Percentiles rank a stretch among this genome's conserved stretches.
phyloP scores from a whole-genome alignment of 2,329 filamentous ascomycete genomes.

The Apiospora saccharicola region DNA sequence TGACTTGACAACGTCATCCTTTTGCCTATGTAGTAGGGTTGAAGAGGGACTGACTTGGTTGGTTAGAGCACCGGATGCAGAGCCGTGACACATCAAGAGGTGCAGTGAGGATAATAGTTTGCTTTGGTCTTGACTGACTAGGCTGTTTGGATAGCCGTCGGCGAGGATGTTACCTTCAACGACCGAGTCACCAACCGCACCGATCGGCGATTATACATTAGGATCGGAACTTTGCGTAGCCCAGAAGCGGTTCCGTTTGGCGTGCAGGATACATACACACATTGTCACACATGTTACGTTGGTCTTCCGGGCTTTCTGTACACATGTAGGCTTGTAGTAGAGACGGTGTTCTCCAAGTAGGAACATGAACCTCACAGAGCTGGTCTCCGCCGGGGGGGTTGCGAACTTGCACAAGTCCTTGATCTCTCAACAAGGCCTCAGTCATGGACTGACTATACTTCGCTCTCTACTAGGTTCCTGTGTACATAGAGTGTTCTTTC shows the following conservation, averaged over 20 bases:
- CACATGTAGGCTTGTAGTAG: neutral
- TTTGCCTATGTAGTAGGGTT: neutral
- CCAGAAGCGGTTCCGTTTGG: neutral
- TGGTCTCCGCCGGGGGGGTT: neutral
- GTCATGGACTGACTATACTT: neutral
- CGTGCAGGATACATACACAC: neutral
- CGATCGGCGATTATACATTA: too few relatives aligned
- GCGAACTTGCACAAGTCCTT: neutral
- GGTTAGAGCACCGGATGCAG: too few relatives aligned
- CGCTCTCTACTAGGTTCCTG: neutral
- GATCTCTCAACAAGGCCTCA: neutral
- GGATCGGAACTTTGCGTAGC: too few relatives aligned
- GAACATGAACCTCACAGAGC: too few relatives aligned
- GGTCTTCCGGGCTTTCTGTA: neutral
- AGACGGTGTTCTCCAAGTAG: neutral
- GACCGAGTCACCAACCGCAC: too few relatives aligned
- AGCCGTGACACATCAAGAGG: too few relatives aligned
- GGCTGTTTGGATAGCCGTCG: too few relatives aligned
- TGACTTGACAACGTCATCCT: neutral
- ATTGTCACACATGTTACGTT: neutral
- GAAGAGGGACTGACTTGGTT: too few relatives aligned
- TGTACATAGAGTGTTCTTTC: too few relatives aligned
- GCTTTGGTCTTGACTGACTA: too few relatives aligned
- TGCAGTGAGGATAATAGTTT: too few relatives aligned
- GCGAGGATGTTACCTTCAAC: too few relatives aligned